Evolutionary conservation across 2,329 filamentous ascomycete species (phyloP).

Genomic region (Cladosporium cucumerinum): DNA sequence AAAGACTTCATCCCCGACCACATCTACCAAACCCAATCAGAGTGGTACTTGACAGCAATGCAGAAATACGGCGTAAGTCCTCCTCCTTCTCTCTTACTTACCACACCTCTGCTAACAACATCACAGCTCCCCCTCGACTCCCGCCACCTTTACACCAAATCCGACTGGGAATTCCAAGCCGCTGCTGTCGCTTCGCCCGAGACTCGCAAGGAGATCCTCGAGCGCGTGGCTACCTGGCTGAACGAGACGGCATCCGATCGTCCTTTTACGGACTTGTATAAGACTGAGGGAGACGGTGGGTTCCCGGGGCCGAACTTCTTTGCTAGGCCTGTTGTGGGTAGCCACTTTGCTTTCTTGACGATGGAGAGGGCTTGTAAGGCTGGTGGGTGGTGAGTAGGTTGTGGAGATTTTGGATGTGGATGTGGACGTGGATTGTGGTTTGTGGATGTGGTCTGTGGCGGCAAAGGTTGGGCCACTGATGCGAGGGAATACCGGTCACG

Average conservation of each 20-base stretch:
- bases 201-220: constrained; percentile 68
- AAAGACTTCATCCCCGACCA: constrained; percentile 63
- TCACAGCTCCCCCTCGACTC: constrained; percentile 67
- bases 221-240: constrained; percentile 73
- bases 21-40: constrained; percentile 74
- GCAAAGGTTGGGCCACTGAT: neutral
- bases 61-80: constrained; percentile 64
- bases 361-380: constrained; percentile 67
- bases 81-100: neutral
- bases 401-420: neutral
- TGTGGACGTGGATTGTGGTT: neutral
- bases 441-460: neutral
- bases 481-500: neutral
- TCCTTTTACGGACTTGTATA: constrained; percentile 77
- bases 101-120: neutral
- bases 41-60: constrained; percentile 75
- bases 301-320: constrained; percentile 75
- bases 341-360: constrained; percentile 82
- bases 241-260: constrained; percentile 76
- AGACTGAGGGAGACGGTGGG: constrained; percentile 72
- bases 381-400: neutral
- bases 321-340: constrained; percentile 78
- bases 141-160: constrained; percentile 80
- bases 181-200: constrained; percentile 70
- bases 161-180: constrained; percentile 88